phyloP scores from a whole-genome alignment of 1,284 basidiomycete species.

The Irpex sp. region DNA sequence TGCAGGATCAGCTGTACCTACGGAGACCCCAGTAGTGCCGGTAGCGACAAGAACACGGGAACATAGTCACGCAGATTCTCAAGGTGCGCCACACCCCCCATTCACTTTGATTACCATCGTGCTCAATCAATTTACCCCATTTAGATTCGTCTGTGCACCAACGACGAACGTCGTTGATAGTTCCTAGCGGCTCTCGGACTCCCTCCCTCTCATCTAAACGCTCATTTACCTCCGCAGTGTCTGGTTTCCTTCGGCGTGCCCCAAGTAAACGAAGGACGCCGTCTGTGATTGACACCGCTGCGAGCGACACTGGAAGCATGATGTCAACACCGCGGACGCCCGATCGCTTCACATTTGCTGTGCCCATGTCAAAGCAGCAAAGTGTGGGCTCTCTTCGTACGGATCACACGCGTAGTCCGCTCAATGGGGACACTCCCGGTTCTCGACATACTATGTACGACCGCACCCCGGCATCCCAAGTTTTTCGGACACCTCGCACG shows the following conservation, averaged over 20 bases:
- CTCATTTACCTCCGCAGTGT: slow-evolving; percentile 57
- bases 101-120: slow-evolving; percentile 9
- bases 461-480: slow-evolving; percentile 13
- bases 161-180: slow-evolving; percentile 45
- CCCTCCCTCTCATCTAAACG: slow-evolving; percentile 58
- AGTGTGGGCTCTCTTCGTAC: slow-evolving; percentile 48
- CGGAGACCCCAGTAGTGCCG: slow-evolving; percentile 59
- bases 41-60: slow-evolving; percentile 29
- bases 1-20: slow-evolving; percentile 49
- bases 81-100: slow-evolving; percentile 19
- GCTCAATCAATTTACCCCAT: slow-evolving; percentile 14
- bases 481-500: slow-evolving; percentile 20
- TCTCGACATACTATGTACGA: slow-evolving; percentile 17
- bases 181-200: slow-evolving; percentile 47
- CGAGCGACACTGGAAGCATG: slow-evolving; percentile 50
- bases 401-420: slow-evolving; percentile 33
- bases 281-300: slow-evolving; percentile 36
- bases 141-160: slow-evolving; percentile 27
- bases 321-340: slow-evolving; percentile 43
- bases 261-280: slow-evolving; percentile 45
- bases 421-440: slow-evolving; percentile 12
- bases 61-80: slow-evolving; percentile 13
- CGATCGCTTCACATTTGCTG: slow-evolving; percentile 34
- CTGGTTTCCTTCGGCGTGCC: slow-evolving; percentile 56
- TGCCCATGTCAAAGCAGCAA: slow-evolving; percentile 42